Evolutionary conservation across 768 basidiomycete genomes (phyloP).

Genomic region (Pleurotus giganteus): DNA sequence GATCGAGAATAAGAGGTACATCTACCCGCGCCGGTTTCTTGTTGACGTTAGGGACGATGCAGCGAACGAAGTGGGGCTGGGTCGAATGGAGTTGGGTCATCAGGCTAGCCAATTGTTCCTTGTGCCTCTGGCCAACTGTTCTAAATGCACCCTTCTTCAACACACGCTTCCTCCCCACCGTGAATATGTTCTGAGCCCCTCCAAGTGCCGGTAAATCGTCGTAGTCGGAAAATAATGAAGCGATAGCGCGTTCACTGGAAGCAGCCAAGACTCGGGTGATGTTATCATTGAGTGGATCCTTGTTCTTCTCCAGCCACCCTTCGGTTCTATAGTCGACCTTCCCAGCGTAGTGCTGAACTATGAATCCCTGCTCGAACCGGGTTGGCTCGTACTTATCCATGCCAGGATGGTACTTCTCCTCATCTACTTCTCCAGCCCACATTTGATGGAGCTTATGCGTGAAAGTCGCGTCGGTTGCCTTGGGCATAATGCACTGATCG

Average conservation of each 20-base stretch:
- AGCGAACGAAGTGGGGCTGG: conserved; percentile 97
- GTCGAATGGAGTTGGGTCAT: conserved; percentile 92
- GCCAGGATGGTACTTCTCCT: conserved; percentile 65
- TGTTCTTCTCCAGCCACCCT: conserved; percentile 99
- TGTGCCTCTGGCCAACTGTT: conserved; percentile 93
- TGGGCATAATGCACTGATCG: conserved; percentile 99
- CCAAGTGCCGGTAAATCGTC: conserved; percentile 42
- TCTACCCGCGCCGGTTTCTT: conserved; percentile 93
- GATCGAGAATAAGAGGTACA: conserved; percentile 93
- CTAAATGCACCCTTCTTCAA: conserved; percentile 97
- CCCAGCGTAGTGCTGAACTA: conserved; percentile 94
- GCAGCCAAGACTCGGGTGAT: conserved; percentile 83
- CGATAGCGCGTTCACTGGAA: conserved; percentile 81
- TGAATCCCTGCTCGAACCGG: conserved; percentile 91
- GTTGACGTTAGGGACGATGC: conserved; percentile 91
- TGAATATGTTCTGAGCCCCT: conserved; percentile 35
- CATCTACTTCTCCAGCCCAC: conserved; percentile 55
- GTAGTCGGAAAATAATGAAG: conserved; percentile 82
- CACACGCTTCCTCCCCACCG: conserved; percentile 63
- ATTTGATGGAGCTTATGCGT: conserved; percentile 85
- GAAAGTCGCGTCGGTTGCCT: conserved; percentile 92
- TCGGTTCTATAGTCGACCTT: conserved; percentile 95
- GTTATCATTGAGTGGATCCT: conserved; percentile 97
- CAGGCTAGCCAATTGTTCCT: conserved; percentile 88
- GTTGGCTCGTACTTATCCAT: conserved; percentile 82